These are phyloP conservation scores for Phytophthora pluvialis DNA, from an alignment of 352 stramenopile species.

Conservation along the genomic window DNA sequence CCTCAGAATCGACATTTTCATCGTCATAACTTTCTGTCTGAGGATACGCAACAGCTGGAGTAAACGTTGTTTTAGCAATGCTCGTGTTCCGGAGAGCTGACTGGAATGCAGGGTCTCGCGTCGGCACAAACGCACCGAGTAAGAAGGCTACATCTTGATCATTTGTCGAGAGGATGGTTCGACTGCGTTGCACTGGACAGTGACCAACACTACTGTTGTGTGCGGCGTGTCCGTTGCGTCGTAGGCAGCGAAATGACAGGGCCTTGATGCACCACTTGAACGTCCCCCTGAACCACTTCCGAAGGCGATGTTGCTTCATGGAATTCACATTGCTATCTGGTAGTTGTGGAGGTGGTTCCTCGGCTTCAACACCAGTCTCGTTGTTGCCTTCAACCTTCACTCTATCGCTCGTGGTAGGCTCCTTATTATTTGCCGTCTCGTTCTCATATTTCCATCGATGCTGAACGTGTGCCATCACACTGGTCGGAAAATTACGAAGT, in stretches of 20 bases:
- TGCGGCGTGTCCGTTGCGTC: background rate
- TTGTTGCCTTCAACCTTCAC: too few relatives aligned
- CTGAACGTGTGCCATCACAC: too few relatives aligned
- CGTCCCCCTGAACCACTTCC: slow-evolving; percentile 8
- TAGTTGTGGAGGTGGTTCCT: background rate
- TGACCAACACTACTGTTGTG: too few relatives aligned
- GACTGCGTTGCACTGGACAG: background rate
- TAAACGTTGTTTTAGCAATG: background rate
- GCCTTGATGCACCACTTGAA: slow-evolving; percentile 6
- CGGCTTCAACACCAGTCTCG: background rate
- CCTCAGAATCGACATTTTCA: too few relatives aligned
- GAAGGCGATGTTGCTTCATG: background rate
- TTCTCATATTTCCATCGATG: too few relatives aligned
- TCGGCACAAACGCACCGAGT: background rate
- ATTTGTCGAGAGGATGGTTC: background rate
- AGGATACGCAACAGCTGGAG: too few relatives aligned
- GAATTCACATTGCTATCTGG: background rate
- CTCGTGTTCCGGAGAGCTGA: too few relatives aligned
- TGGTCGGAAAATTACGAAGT: too few relatives aligned
- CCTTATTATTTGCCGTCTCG: too few relatives aligned
- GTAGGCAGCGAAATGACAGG: slow-evolving; percentile 11
- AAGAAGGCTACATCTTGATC: background rate
- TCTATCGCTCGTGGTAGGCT: too few relatives aligned
- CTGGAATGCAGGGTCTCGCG: background rate
- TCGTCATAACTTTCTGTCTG: too few relatives aligned